Conservation (phyloP, 179 eudicot species). For the Beta lomatogona region DNA sequence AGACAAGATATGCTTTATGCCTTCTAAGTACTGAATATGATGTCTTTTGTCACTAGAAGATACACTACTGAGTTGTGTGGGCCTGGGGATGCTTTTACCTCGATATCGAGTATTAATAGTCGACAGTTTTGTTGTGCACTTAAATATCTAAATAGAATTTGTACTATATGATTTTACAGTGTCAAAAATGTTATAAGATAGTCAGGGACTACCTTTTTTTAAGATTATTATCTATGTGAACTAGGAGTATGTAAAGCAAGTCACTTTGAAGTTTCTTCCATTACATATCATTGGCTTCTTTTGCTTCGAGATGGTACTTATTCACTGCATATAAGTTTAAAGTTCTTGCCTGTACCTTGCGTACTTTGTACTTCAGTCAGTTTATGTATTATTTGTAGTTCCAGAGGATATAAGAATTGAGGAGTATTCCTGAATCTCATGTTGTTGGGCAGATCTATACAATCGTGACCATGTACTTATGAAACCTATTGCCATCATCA, state of each 20-base stretch:
- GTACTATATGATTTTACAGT: background rate
- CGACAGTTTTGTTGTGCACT: background rate
- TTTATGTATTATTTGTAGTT: background rate
- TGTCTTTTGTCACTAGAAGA: background rate
- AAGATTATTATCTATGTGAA: background rate
- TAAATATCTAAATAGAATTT: background rate
- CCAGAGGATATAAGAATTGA: background rate
- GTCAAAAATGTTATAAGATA: background rate
- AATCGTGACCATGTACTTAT: constrained; percentile 71
- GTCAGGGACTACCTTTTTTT: background rate
- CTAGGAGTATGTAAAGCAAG: background rate
- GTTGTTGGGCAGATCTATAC: constrained; percentile 64
- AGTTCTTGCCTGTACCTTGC: background rate
- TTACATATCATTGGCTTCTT: background rate
- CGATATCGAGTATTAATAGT: too few species aligned
- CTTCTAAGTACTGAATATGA: background rate
- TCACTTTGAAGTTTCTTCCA: background rate
- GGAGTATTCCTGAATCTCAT: background rate
- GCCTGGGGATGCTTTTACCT: background rate
- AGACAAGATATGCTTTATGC: background rate
- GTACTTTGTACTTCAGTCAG: background rate
- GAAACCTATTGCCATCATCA: constrained; percentile 82
- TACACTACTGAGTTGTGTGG: too few species aligned
- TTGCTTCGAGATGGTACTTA: background rate
- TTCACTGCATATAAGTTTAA: background rate